Evolutionary conservation across 352 stramenopile genomes (phyloP).

Genomic region (Pythium apleroticum): DNA sequence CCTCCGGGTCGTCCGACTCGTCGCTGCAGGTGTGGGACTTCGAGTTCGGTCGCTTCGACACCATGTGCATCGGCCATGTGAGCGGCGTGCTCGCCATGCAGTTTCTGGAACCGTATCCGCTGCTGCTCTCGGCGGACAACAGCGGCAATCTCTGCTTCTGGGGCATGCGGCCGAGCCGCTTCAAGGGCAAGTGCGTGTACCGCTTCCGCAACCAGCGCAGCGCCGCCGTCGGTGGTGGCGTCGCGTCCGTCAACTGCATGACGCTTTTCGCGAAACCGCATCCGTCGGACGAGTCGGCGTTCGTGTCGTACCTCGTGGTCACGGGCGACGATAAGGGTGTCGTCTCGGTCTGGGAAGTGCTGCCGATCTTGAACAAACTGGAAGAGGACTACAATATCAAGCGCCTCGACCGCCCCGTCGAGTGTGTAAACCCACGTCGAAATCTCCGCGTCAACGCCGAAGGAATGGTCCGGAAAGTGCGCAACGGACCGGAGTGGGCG

Average conservation of each 20-base stretch:
- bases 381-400: conserved; percentile 48
- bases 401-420: conserved; percentile 46
- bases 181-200: conserved; percentile 75
- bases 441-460: conserved; percentile 74
- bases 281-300: conserved; percentile 24
- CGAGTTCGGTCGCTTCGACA: conserved; percentile 81
- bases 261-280: conserved; percentile 30
- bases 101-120: conserved; percentile 74
- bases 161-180: conserved; percentile 60
- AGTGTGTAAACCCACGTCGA: conserved; percentile 70
- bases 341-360: conserved; percentile 71
- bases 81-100: conserved; percentile 60
- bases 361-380: conserved; percentile 55
- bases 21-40: conserved; percentile 86
- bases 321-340: conserved; percentile 79
- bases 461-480: conserved; percentile 68
- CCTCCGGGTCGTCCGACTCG: conserved; percentile 66
- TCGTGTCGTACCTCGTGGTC: conserved; percentile 54
- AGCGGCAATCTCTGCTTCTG: conserved; percentile 76
- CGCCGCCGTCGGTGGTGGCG: conserved; percentile 29
- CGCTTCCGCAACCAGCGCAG: conserved; percentile 64
- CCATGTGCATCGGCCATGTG: conserved; percentile 73
- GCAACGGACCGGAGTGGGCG: conserved; percentile 61
- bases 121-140: conserved; percentile 71
- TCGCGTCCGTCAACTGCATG: conserved; percentile 53